Evolutionary conservation across 768 basidiomycete species (phyloP).

Genomic region (Fistulinella prunicolor): DNA sequence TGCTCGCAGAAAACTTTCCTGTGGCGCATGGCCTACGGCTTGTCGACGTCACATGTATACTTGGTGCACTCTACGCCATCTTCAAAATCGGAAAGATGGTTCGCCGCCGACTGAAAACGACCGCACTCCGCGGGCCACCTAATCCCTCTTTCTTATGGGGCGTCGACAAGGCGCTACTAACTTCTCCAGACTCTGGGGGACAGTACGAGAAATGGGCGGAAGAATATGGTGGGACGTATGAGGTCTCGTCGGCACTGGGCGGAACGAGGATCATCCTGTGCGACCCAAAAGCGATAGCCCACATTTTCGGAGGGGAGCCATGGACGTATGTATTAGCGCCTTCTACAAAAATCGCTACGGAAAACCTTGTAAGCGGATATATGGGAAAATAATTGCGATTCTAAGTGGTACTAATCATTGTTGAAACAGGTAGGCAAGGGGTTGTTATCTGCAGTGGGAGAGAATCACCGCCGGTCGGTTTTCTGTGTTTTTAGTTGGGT

Average conservation of each 20-base stretch:
- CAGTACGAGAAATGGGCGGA: constrained; percentile 47
- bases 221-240: constrained; percentile 47
- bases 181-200: constrained; percentile 25
- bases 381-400: neutral
- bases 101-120: constrained; percentile 14
- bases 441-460: constrained; percentile 41
- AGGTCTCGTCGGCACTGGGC: constrained; percentile 38
- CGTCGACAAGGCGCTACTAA: neutral
- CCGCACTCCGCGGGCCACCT: constrained; percentile 20
- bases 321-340: constrained; percentile 32
- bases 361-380: constrained; percentile 21
- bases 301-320: constrained; percentile 50
- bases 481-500: neutral
- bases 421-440: constrained; percentile 32
- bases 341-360: constrained; percentile 18
- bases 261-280: constrained; percentile 36
- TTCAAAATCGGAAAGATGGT: constrained; percentile 3
- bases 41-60: neutral
- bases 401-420: neutral
- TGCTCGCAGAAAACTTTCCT: too few species aligned
- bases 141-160: constrained; percentile 20
- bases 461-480: constrained; percentile 40
- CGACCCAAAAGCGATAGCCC: constrained; percentile 50
- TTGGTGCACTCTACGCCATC: constrained; percentile 7
- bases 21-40: neutral